Percentiles rank a stretch among this genome's conserved stretches.
phyloP scores from a whole-genome alignment of 176 grass and related monocot species.

The Rhipidocladum racemiflorum region DNA sequence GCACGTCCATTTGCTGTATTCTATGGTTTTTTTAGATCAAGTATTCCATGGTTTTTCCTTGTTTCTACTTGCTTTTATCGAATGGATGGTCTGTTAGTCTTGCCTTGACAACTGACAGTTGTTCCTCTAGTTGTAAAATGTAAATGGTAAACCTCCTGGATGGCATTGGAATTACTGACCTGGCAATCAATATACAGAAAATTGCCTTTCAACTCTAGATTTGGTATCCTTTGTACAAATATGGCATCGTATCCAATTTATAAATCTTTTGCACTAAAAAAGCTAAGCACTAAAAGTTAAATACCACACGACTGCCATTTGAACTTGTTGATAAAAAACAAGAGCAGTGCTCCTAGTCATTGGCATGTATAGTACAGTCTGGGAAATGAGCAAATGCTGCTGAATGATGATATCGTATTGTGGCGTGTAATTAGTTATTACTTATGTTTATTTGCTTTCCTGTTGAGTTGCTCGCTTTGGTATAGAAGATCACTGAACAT shows the following conservation, averaged over 20 bases:
- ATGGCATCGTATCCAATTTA: neutral
- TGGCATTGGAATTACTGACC: neutral
- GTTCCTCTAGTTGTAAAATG: neutral
- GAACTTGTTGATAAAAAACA: neutral
- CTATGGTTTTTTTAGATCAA: neutral
- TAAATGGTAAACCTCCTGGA: neutral
- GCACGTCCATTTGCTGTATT: neutral
- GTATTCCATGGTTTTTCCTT: neutral
- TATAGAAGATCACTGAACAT: neutral
- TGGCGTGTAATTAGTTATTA: neutral
- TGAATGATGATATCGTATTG: neutral
- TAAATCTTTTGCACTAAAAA: neutral
- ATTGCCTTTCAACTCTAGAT: neutral
- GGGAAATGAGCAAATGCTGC: neutral
- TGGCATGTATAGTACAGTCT: neutral
- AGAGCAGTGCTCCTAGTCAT: neutral
- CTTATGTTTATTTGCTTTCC: neutral
- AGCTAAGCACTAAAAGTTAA: neutral
- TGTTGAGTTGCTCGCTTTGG: neutral
- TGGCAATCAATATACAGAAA: conserved; percentile 3
- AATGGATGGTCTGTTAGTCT: neutral
- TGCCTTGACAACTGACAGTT: neutral
- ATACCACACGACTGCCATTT: neutral
- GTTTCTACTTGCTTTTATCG: neutral
- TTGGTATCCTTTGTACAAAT: neutral